Conservation (phyloP, 2,329 filamentous ascomycete species). For the Colletotrichum sp. region DNA sequence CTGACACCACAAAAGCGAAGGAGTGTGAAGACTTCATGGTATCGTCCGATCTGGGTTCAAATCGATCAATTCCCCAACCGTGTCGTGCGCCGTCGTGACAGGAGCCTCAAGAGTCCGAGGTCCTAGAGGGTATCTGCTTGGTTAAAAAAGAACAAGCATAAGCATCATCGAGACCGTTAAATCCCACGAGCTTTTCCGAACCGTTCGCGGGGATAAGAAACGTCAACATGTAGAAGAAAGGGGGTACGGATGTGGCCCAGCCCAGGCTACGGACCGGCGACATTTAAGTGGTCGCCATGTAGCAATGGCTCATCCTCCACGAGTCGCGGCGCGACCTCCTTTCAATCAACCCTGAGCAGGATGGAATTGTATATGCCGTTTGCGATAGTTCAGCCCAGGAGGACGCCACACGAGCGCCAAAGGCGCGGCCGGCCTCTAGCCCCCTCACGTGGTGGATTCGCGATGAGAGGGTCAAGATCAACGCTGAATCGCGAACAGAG, state of each 20-base stretch:
- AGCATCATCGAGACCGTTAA: neutral
- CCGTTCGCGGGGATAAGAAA: neutral
- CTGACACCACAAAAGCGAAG: neutral
- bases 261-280: neutral
- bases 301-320: neutral
- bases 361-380: neutral
- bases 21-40: neutral
- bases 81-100: neutral
- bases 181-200: neutral
- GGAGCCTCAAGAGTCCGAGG: neutral
- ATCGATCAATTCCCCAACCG: neutral
- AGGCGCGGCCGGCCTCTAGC: neutral
- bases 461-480: neutral
- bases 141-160: neutral
- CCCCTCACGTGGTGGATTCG: neutral
- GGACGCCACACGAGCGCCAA: neutral
- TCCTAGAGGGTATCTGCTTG: neutral
- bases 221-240: neutral
- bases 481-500: neutral
- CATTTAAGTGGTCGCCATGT: neutral
- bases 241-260: neutral
- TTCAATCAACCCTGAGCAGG: neutral
- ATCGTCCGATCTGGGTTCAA: neutral
- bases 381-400: conserved; percentile 1
- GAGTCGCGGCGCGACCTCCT: neutral